These are phyloP conservation scores for Scenedesmus sp. DNA, from an alignment of 163 green algal species.

Conservation along the genomic window DNA sequence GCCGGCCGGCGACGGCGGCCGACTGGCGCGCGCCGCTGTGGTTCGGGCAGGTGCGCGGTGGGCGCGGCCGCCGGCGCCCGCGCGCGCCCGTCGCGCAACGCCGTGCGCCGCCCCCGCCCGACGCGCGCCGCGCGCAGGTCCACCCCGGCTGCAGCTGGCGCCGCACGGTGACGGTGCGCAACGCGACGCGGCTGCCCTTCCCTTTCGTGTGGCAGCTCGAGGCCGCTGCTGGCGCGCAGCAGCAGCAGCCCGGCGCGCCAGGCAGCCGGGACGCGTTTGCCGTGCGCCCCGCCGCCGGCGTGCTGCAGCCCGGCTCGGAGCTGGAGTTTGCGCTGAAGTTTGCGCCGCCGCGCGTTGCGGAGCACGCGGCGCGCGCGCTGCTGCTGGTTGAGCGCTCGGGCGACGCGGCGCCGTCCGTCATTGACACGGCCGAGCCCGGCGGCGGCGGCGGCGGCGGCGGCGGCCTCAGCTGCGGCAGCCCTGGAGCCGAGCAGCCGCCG, in stretches of 20 bases:
- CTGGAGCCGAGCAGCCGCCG: no score
- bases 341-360: background rate
- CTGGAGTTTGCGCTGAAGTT: constrained; percentile 21
- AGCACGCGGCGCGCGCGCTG: background rate
- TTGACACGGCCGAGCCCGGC: background rate
- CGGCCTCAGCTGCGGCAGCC: no score
- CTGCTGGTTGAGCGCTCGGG: constrained; percentile 6
- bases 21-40: constrained; percentile 54
- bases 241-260: no score
- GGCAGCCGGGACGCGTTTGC: constrained; percentile 11
- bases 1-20: constrained; percentile 37
- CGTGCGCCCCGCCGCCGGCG: constrained; percentile 52
- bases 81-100: background rate
- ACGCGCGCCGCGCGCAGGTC: constrained; percentile 18
- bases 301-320: constrained; percentile 28
- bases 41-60: constrained; percentile 59
- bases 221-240: background rate
- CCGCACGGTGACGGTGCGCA: constrained; percentile 56
- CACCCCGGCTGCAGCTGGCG: constrained; percentile 51
- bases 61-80: background rate
- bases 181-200: constrained; percentile 66
- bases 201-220: constrained; percentile 64
- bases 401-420: constrained; percentile 1
- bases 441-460: constrained; percentile 11
- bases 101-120: background rate